Base-by-base conservation (phyloP, 2,329 filamentous ascomycete genomes). In the Microdochium paspali region DNA sequence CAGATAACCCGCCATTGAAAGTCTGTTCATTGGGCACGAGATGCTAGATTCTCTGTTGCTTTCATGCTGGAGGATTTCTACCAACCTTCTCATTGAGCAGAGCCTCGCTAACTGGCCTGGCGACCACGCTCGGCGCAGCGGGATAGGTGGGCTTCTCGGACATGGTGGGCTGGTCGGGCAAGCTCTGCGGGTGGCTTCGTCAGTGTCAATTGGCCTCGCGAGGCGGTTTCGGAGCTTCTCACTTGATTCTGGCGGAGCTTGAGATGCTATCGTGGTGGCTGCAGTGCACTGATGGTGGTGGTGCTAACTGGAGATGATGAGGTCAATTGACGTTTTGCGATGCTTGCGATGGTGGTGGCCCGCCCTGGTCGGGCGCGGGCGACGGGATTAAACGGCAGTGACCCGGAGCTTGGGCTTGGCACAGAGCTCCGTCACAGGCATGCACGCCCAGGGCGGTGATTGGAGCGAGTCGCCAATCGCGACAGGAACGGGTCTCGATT, bases 61-160 rank as follows among this genome's bases (percentile, higher is more conserved):
- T 9, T n/a, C 10, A 40, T 10, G 18, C 15, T 20, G 10, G 20
- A 10, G 35, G 35, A 20, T 3, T 7, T 40, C 35, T 3, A 40
- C 35, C 35, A 21, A 96, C 93, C 90, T 98, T 98, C 74, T 98
- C 93, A 72, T 97, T 97, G 65, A 98, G 81, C 62, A 98, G 82
- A 64, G 91, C 88, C 77, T 98, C 93, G 77, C 91, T 97, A 72
- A 96, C 86, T 54, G 93, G 91, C 70, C 88, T 82, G 68, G 85
- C 78, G 65, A 86, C 77, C 54, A 80, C 76, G 67, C 78, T 76
- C 59, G 82, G 76, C 57, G 77, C 69, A 61, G 79, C 69, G 64
- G 75, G 72, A 72, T 67, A 59, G 54, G 72, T 69, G 45, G 68
- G 65, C 60, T 49, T 35, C 46, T 78, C 74, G 58, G 77, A 67